Evolutionary conservation across 257 asterid genomes (phyloP).

Genomic region (Cinchona pubescens): DNA sequence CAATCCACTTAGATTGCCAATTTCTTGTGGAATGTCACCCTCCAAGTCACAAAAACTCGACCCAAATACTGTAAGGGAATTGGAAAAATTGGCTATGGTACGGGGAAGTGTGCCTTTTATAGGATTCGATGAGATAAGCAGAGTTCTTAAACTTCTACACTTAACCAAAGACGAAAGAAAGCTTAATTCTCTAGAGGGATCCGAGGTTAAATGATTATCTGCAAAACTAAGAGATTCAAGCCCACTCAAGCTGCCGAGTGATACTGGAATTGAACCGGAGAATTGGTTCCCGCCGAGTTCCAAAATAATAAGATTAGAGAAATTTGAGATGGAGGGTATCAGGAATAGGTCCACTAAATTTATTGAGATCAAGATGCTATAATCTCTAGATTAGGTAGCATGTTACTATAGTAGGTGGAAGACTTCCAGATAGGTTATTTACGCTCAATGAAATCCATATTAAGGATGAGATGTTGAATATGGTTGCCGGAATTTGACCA

Average conservation of each 20-base stretch:
- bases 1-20: constrained; percentile 6
- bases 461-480: constrained; percentile 1
- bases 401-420: neutral
- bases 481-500: constrained; percentile 1
- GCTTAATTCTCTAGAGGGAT: neutral
- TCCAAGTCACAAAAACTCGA: neutral
- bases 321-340: constrained; percentile 3
- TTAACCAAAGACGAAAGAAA: neutral
- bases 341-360: neutral
- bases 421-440: constrained; percentile 4
- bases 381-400: neutral
- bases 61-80: fast-evolving
- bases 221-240: fast-evolving
- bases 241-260: neutral
- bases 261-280: neutral
- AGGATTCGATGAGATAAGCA: neutral
- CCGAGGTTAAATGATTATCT: neutral
- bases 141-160: neutral
- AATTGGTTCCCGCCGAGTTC: neutral
- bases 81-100: neutral
- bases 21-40: constrained; percentile 5
- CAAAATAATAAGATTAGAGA: neutral
- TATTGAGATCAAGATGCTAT: neutral
- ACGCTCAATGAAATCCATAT: fast-evolving
- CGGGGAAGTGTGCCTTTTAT: neutral